Evolutionary conservation across 805 yeast genomes (phyloP).

Genomic region (Wickerhamomyces tratensis): DNA sequence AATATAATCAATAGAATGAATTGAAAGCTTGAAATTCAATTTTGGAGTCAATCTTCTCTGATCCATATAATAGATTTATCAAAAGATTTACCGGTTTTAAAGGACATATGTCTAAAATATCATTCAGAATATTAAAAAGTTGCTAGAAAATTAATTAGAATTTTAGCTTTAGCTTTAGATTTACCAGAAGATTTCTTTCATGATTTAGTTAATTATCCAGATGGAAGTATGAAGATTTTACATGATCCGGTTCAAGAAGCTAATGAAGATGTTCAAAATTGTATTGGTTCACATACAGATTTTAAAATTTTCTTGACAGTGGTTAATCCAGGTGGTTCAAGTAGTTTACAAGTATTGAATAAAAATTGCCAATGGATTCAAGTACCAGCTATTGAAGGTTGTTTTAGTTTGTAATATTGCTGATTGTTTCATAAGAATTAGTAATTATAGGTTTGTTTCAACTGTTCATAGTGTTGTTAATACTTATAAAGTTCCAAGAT

Average conservation of each 20-base stretch:
- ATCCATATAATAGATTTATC: slow-evolving; percentile 5
- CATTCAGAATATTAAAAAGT: slow-evolving; percentile 11
- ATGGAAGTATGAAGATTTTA: slow-evolving; percentile 19
- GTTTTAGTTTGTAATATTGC: slow-evolving; percentile 28
- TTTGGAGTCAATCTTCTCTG: no score
- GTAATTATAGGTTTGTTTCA: slow-evolving; percentile 25
- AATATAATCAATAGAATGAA: no score
- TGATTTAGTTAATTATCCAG: slow-evolving; percentile 11
- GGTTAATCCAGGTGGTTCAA: slow-evolving; percentile 22
- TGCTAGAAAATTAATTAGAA: slow-evolving; percentile 13
- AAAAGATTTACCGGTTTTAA: slow-evolving; percentile 15
- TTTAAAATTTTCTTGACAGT: slow-evolving; percentile 24
- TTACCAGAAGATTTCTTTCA: slow-evolving; percentile 17
- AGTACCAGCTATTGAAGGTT: slow-evolving; percentile 20
- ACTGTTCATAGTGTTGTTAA: slow-evolving; percentile 27
- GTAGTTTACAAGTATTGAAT: slow-evolving; percentile 26
- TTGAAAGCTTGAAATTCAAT: no score
- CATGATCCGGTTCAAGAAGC: slow-evolving; percentile 21
- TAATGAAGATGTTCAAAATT: slow-evolving; percentile 15
- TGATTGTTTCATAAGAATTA: slow-evolving; percentile 25
- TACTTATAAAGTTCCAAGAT: slow-evolving; percentile 7
- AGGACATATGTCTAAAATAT: slow-evolving; percentile 11
- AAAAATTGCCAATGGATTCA: slow-evolving; percentile 18
- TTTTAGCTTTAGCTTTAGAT: slow-evolving; percentile 19
- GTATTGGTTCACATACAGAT: slow-evolving; percentile 28